These are phyloP conservation scores for Malassezia restricta DNA, from an alignment of 1,284 basidiomycete species.

Conservation along the genomic window DNA sequence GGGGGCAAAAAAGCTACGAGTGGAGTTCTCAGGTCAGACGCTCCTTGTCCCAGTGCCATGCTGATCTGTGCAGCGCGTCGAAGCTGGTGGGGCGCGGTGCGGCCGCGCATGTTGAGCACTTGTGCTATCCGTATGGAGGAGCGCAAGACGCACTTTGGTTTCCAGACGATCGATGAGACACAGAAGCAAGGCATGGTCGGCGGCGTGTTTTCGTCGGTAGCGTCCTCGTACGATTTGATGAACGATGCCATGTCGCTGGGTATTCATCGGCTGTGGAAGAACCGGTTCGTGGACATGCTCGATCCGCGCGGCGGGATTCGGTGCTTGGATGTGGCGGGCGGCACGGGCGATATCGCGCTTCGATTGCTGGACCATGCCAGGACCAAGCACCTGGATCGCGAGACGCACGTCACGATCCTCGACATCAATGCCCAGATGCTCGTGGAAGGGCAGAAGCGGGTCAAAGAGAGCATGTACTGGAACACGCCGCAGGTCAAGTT, in stretches of 20 bases:
- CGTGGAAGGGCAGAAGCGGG: constrained; percentile 74
- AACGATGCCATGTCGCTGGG: constrained; percentile 97
- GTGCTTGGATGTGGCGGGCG: constrained; percentile 93
- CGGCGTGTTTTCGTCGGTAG: constrained; percentile 87
- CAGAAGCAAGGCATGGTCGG: constrained; percentile 63
- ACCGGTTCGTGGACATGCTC: constrained; percentile 67
- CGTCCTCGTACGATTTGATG: constrained; percentile 92
- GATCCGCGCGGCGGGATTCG: constrained; percentile 56
- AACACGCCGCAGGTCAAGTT: constrained; percentile 85
- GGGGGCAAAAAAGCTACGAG: neutral
- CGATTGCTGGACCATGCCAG: constrained; percentile 82
- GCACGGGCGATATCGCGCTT: constrained; percentile 89
- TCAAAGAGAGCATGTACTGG: constrained; percentile 39
- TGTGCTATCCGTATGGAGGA: neutral
- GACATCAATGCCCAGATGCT: constrained; percentile 96
- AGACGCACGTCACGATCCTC: constrained; percentile 75
- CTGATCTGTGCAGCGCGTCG: no score
- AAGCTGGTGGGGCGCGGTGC: no score
- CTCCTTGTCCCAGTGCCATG: no score
- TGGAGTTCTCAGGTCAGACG: neutral
- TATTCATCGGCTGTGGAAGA: constrained; percentile 94
- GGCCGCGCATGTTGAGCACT: neutral
- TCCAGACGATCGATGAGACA: constrained; percentile 67
- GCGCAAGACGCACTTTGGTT: constrained; percentile 69
- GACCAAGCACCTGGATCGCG: constrained; percentile 56